phyloP scores from a whole-genome alignment of 768 basidiomycete species.

The Epithele typhae region DNA sequence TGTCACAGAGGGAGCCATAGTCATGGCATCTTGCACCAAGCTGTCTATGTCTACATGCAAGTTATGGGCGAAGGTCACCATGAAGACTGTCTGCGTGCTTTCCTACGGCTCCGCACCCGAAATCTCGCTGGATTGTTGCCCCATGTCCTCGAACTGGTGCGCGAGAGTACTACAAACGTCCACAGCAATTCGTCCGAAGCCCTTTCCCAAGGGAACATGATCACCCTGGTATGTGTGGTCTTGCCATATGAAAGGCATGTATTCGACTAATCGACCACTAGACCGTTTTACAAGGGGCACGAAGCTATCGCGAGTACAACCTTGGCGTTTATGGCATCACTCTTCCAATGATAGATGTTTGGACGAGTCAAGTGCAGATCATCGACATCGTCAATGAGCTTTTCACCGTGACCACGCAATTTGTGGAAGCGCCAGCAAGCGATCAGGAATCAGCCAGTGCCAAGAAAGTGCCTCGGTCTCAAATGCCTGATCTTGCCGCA shows the following conservation, averaged over 20 bases:
- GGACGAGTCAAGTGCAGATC: slow-evolving; percentile 71
- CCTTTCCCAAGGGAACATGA: slow-evolving; percentile 64
- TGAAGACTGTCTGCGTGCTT: slow-evolving; percentile 77
- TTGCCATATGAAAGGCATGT: too few species aligned
- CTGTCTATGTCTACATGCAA: slow-evolving; percentile 66
- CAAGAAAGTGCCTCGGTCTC: slow-evolving; percentile 39
- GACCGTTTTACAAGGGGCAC: slow-evolving; percentile 70
- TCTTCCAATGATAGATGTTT: slow-evolving; percentile 66
- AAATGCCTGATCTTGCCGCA: slow-evolving; percentile 63
- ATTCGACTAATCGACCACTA: slow-evolving; percentile 24
- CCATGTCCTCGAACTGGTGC: slow-evolving; percentile 49
- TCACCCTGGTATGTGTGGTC: slow-evolving; percentile 53
- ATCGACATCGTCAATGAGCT: slow-evolving; percentile 68
- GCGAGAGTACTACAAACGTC: slow-evolving; percentile 37
- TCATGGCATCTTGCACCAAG: slow-evolving; percentile 64
- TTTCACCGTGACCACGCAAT: slow-evolving; percentile 61
- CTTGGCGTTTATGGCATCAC: slow-evolving; percentile 73
- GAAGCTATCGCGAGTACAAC: slow-evolving; percentile 72
- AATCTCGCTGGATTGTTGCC: slow-evolving; percentile 68
- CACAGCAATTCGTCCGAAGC: slow-evolving; percentile 39
- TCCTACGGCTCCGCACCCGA: slow-evolving; percentile 69
- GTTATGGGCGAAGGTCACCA: slow-evolving; percentile 49
- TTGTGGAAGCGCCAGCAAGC: slow-evolving; percentile 36
- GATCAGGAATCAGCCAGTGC: slow-evolving; percentile 26
- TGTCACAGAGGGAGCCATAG: slow-evolving; percentile 45